Evolutionary conservation across 352 stramenopile species (phyloP), one percentile per base, ranked within the genome.

Genomic region (Globisporangium lucens): DNA sequence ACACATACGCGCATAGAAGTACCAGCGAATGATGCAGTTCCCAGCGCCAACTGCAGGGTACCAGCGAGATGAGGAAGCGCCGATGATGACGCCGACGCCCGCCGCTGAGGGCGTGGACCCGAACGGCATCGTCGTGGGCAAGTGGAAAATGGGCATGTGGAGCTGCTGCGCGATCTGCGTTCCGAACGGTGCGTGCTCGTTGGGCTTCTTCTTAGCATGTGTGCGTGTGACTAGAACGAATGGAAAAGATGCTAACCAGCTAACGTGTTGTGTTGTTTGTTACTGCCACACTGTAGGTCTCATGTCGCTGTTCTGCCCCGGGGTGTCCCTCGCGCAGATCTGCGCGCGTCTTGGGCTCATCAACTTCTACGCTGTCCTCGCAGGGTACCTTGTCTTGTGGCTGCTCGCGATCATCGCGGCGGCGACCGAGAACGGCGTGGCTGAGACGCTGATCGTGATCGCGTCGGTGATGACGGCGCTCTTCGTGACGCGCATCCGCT

Each of bases 261-360:
- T 15, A 51, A 51, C 43, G 7, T 47, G 41, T 27, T 41, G 5
- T 17, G 22, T 4, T 63, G n/a, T 7, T 66, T 63, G n/a, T 12
- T 61, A 15, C 20, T 2, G 13, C 17, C 47, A 15, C 5, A n/a
- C 30, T 7, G 13, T 51, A 80, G 74, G 13, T 1, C 60, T 55
- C 43, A 78, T 80, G 71, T 38, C 74, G n/a, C 43, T 67, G 4
- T 38, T 72, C 43, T 77, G 71, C 15, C 74, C 71, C 0, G 70
- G 56, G 3, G 30, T 89, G 35, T 80, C 75, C 24, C 66, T 89
- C 52, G 81, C 79, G 30, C 78, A 87, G 66, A 70, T 89, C 58
- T 78, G 59, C 22, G 56, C 75, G 15, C 77, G 77, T 35, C 41
- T 89, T 6, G 78, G 77, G 3, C 60, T 90, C 46, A 66, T 69